These are phyloP conservation scores for Bertia moriformis DNA, from an alignment of 2,329 filamentous ascomycete genomes.

Conservation along the genomic window DNA sequence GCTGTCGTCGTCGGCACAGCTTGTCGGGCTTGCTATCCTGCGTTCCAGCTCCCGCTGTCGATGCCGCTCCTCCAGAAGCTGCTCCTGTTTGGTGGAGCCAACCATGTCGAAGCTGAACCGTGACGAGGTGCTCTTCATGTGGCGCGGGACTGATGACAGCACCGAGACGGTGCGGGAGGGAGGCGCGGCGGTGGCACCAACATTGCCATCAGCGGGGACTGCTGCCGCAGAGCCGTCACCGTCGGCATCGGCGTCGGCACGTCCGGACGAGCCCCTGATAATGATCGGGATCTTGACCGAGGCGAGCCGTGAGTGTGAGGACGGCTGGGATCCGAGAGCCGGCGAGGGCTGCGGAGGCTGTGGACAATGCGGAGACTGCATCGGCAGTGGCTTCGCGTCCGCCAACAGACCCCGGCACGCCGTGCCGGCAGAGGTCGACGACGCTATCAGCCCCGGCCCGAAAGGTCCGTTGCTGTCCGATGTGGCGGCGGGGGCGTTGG, in stretches of 20 bases:
- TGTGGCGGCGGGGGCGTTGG: not conserved
- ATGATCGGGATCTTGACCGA: no score
- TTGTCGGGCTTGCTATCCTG: constrained; percentile 22
- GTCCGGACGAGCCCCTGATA: no score
- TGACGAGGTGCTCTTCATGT: constrained; percentile 65
- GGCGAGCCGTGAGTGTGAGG: not conserved
- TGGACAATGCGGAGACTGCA: no score
- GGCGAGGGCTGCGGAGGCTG: not conserved
- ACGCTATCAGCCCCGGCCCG: no score
- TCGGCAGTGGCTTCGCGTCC: not conserved
- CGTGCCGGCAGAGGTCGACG: no score
- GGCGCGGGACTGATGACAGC: constrained; percentile 36
- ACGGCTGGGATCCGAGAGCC: no score
- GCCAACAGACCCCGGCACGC: no score
- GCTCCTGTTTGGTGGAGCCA: constrained; percentile 52
- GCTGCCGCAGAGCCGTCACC: not conserved
- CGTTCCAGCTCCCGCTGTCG: constrained; percentile 51
- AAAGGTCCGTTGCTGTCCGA: no score
- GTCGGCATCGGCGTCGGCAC: no score
- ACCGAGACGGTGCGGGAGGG: constrained; percentile 37
- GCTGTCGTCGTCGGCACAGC: constrained; percentile 26
- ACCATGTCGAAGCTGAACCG: constrained; percentile 74
- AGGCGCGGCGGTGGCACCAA: constrained; percentile 13
- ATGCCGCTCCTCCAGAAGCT: constrained; percentile 59
- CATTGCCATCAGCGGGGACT: no score